Evolutionary conservation across 2,329 filamentous ascomycete species (phyloP).

Genomic region (Chaetomiaceae sp.): DNA sequence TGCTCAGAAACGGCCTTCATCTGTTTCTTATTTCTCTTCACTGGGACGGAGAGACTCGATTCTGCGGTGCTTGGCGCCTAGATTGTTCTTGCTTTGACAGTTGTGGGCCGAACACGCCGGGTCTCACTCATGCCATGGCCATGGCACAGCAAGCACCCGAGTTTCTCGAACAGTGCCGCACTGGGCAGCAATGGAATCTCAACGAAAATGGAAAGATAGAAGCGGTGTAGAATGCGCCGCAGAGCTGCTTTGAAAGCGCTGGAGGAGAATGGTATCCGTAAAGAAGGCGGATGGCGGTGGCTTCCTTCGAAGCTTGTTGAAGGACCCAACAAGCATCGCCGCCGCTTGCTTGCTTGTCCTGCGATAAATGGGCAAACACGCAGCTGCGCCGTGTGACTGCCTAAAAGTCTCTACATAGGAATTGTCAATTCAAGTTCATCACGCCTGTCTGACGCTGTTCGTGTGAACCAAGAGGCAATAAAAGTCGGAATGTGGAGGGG

Average conservation of each 20-base stretch:
- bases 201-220: neutral
- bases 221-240: conserved; percentile 12
- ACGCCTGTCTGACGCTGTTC: too few species aligned
- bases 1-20: too few species aligned
- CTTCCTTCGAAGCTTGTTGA: conserved; percentile 5
- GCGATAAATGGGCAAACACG: neutral
- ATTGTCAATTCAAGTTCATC: too few species aligned
- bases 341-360: neutral
- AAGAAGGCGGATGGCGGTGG: conserved; percentile 3
- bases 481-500: too few species aligned
- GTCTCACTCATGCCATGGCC: too few species aligned
- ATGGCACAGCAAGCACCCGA: too few species aligned
- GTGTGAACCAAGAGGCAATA: too few species aligned
- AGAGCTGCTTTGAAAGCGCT: neutral
- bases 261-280: neutral
- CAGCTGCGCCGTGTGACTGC: conserved; percentile 4
- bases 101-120: too few species aligned
- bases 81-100: neutral
- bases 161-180: too few species aligned
- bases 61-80: neutral
- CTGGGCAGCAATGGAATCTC: neutral
- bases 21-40: too few species aligned
- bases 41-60: too few species aligned
- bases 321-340: neutral
- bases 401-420: too few species aligned